Base-by-base conservation (phyloP, 2,329 filamentous ascomycete genomes). In the Pestalotiopsis sp. region DNA sequence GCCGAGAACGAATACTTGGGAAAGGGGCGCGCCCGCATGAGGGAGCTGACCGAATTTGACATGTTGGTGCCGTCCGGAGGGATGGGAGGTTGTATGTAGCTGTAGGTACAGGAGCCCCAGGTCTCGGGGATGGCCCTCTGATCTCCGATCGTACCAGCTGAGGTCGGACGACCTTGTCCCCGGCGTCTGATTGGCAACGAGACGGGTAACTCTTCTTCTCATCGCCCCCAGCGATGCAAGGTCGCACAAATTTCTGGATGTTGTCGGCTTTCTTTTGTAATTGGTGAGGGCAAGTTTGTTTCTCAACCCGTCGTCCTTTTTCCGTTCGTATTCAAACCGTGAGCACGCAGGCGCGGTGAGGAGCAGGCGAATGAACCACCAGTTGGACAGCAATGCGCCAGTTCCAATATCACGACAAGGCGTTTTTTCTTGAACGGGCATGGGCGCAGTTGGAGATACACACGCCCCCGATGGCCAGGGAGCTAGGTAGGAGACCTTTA, bases 141-240 rank as follows among this genome's bases (percentile, higher is more conserved):
- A 66, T 66, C 64, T 66, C 64, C 64, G 64, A 66, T 56, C 25
- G 27, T 31, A 38, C 64, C 64, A 66, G 64, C 64, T 66, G 64
- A 66, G 64, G 64, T 66, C 64, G 64, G 64, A 66, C 64, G 64
- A 66, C 64, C 52, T 12, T 25, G 23, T 57, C 11, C 14, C 64
- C 64, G 41, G 52, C 23, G 31, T 23, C 27, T 66, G 64, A 66
- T 66, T 66, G 64, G 64, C 38, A 45, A 65, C 14, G 27, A 65
- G 20, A 56, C 62, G 41, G 62, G 62, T 27, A 14, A 25, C 62
- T 25, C 13, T 25, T 49, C 17, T 23, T 27, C n/a, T 4, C 38
- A 17, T 20, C 31, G n/a, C 25, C 25, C 31, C n/a, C 20, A n/a
- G 38, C 27, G 38, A 27, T 23, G 38, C 27, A 52, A 49, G 38